Base-by-base conservation (phyloP, 108 stramenopile species). In the Hondaea fermentalgiana region DNA sequence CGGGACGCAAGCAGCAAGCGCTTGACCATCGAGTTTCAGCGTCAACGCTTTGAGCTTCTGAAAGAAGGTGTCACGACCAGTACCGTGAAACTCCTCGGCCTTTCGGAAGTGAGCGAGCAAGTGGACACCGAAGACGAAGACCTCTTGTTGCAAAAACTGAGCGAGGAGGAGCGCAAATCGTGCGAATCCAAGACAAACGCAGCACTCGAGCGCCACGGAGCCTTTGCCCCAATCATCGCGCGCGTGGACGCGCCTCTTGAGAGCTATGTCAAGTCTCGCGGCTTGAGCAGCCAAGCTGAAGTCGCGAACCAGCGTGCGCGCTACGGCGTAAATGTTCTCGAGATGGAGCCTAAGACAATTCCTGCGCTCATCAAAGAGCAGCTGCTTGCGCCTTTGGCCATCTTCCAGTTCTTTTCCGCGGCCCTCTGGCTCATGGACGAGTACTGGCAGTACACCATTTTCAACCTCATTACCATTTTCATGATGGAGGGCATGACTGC, bases 351-450 rank as follows among this genome's bases (percentile, higher is more conserved):
- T 47, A 98, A 98, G 25, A 88, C 96, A 23, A 97, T 98, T 72
- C 45, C 91, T n/a, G 94, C 94, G 57, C 90, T 98, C 19, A 92
- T 98, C 55, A 88, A 89, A 51, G 96, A 98, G 89, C 98, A 98
- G 90, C 87, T 96, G 16, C 87, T 98, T 5, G 96, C 97, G 47
- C 99, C 99, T 4, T 97, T 99, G 88, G 98, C 98, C 87, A 91
- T 98, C 8, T 99, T 99, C 89, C 99, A 99, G 93, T 91, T 98
- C 35, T 92, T 99, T 12, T 99, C 98, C 91, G 97, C 98, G 58
- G 25, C 94, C n/a, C 91, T 99, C 59, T 99, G 99, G 99, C 92
- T 92, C 88, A 90, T 99, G 60, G 99, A 99, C 93, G 99, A 98
- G 88, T 99, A 98, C 94, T 98, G 98, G 99, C 96, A 97, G 91